Conservation (phyloP, 768 basidiomycete genomes). For the Brasilioporus rufonigricans region DNA sequence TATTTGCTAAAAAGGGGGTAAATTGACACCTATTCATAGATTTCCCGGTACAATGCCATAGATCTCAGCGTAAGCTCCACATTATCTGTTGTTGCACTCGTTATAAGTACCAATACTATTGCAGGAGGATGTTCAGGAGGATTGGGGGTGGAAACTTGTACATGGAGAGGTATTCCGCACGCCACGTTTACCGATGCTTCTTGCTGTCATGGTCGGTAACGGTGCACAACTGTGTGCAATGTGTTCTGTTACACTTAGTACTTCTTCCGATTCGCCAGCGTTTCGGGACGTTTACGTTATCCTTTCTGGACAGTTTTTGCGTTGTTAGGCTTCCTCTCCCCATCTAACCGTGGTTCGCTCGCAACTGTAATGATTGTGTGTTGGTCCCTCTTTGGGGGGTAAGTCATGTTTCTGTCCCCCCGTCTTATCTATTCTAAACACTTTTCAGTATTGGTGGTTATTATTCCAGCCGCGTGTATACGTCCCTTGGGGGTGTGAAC, state of each 20-base stretch:
- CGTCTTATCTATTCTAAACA: neutral
- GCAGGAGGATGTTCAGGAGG: slow-evolving; percentile 94
- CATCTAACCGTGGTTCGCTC: slow-evolving; percentile 91
- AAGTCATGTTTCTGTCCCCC: slow-evolving; percentile 16
- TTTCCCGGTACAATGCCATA: slow-evolving; percentile 83
- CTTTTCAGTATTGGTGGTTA: slow-evolving; percentile 78
- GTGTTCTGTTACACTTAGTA: slow-evolving; percentile 84
- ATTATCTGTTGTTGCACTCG: neutral
- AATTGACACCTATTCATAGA: slow-evolving; percentile 7
- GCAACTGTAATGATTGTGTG: slow-evolving; percentile 68
- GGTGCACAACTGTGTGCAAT: slow-evolving; percentile 60
- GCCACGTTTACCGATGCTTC: slow-evolving; percentile 69
- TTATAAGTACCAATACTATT: neutral
- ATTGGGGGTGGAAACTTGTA: slow-evolving; percentile 97
- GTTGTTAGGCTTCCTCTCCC: slow-evolving; percentile 88
- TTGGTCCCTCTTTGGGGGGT: slow-evolving; percentile 93
- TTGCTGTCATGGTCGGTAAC: slow-evolving; percentile 89
- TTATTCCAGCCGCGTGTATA: slow-evolving; percentile 78
- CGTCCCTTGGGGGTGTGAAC: slow-evolving; percentile 68
- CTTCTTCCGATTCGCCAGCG: slow-evolving; percentile 5
- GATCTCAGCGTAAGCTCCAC: slow-evolving; percentile 71
- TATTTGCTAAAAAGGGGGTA: neutral
- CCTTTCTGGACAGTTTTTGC: slow-evolving; percentile 66
- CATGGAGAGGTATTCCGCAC: slow-evolving; percentile 95
- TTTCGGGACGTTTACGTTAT: slow-evolving; percentile 4